Base-by-base conservation (phyloP, 129 eudicot species). In the Scalesia atractyloides region DNA sequence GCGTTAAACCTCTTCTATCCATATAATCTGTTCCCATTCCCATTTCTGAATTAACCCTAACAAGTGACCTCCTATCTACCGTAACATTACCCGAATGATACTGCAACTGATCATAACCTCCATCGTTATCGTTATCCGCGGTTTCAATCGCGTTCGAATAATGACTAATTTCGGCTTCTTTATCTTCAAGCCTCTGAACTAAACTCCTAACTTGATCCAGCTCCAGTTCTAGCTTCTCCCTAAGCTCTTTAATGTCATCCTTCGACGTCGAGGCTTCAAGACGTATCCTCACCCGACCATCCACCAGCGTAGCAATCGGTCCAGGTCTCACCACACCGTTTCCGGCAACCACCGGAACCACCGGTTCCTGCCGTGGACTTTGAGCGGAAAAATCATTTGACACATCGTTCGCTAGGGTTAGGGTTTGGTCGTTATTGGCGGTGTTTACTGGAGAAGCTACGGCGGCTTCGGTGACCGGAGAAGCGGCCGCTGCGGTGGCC, bases 11-110 rank as follows among this genome's bases (percentile, higher is more conserved):
- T 76, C 76, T 81, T 46, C 85, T 72, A 43, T 70, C 80, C 61
- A 49, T 64, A 26, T 71, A 76, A 68, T 76, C 82, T 0, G 90
- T 52, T 17, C 90, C 91, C 76, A 89, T 79, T 61, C 87, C 91
- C 76, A 89, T 79, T 61, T 87, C 98, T 0, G 95, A 87, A 85
- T 80, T 70, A 60, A 75, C 86, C 65, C 97, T 81, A 39, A 81
- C 48, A 48, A 85, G 54, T 11, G 77, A 44, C 76, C 76, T 71
- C 57, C 79, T 72, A 48, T 70, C 84, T 34, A 49, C 12, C 1
- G 62, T 48, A 22, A 34, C 78, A 49, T 58, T 57, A 65, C 72
- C 82, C 9, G 84, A 41, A 41, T 6, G 57, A 77, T 80, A 69
- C 58, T 57, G 78, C 15, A 71, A 73, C 18, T 75, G 79, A 80